Percentiles rank a stretch among this genome's conserved stretches.
These are phyloP conservation scores for Paraglomus occultum DNA, from an alignment of 192 early-diverging fungal species.

Conservation along the genomic window DNA sequence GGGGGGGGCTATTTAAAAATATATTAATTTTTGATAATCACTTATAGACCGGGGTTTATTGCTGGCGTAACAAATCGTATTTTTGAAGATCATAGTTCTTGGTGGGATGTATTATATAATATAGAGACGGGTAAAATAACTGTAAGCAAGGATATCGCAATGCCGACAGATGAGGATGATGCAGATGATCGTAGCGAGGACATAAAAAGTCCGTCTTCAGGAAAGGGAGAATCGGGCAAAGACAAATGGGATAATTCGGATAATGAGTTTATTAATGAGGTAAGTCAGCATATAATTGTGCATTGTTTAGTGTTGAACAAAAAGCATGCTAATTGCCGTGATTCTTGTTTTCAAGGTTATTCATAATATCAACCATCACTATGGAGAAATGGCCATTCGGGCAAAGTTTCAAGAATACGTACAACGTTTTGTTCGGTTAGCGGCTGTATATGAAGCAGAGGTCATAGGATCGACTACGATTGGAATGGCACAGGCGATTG, in stretches of 20 bases:
- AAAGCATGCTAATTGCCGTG: constrained; percentile 32
- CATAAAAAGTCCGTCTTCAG: constrained; percentile 27
- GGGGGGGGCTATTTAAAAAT: neutral
- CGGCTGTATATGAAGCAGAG: constrained; percentile 75
- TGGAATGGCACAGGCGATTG: constrained; percentile 45
- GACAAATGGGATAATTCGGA: constrained; percentile 47
- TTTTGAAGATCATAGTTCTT: constrained; percentile 87
- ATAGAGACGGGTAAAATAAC: constrained; percentile 91
- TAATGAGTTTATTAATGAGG: constrained; percentile 58
- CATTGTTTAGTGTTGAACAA: constrained; percentile 19
- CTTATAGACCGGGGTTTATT: constrained; percentile 78
- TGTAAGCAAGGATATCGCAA: constrained; percentile 71
- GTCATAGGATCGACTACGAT: constrained; percentile 61
- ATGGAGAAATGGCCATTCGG: constrained; percentile 82
- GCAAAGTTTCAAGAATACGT: constrained; percentile 88
- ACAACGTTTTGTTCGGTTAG: constrained; percentile 75
- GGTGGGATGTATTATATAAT: constrained; percentile 98
- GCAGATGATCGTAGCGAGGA: constrained; percentile 31
- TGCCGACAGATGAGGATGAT: constrained; percentile 16
- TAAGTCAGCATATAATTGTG: constrained; percentile 26
- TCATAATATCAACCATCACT: constrained; percentile 78
- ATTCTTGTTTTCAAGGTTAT: constrained; percentile 52
- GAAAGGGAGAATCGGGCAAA: constrained; percentile 14
- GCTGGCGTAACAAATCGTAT: constrained; percentile 96
- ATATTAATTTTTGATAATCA: neutral